These are phyloP conservation scores for Biscogniauxia marginata DNA, from an alignment of 2,329 filamentous ascomycete genomes.

Conservation along the genomic window DNA sequence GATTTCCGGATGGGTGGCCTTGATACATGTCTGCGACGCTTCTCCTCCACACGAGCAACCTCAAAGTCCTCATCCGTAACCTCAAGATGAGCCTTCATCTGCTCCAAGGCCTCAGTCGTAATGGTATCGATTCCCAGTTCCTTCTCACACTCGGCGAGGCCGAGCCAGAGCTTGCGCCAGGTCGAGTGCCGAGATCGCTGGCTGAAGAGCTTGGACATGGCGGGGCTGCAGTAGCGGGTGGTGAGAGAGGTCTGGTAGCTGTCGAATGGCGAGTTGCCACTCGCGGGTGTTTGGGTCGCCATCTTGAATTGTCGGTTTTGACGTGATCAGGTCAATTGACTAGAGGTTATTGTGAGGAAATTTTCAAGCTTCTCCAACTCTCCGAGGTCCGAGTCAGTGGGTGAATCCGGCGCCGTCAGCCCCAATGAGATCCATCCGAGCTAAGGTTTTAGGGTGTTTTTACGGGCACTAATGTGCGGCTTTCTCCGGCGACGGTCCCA, in stretches of 20 bases:
- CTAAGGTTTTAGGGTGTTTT: no score
- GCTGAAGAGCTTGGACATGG: slow-evolving; percentile 80
- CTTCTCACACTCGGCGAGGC: slow-evolving; percentile 77
- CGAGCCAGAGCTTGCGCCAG: slow-evolving; percentile 78
- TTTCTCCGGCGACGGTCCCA: neutral
- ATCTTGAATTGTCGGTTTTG: no score
- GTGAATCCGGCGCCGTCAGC: no score
- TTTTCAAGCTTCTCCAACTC: no score
- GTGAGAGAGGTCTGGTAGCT: slow-evolving; percentile 67
- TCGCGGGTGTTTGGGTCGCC: no score
- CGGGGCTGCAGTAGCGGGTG: slow-evolving; percentile 69
- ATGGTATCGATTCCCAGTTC: slow-evolving; percentile 75
- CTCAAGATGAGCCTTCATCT: slow-evolving; percentile 72
- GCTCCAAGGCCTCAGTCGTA: slow-evolving; percentile 68
- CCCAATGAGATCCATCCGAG: no score
- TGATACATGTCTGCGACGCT: slow-evolving; percentile 62
- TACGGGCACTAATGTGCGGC: neutral
- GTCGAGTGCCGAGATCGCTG: slow-evolving; percentile 71
- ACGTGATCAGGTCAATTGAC: no score
- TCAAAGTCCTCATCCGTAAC: slow-evolving; percentile 78
- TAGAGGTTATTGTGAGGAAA: no score
- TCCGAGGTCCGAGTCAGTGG: no score
- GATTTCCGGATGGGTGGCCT: no score
- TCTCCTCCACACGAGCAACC: slow-evolving; percentile 74
- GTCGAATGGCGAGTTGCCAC: no score